A percentile compares a stretch with the other conserved stretches of the same genome.
Conservation (phyloP, 2,329 filamentous ascomycete genomes). For the Myriosclerotinia duriaeana region DNA sequence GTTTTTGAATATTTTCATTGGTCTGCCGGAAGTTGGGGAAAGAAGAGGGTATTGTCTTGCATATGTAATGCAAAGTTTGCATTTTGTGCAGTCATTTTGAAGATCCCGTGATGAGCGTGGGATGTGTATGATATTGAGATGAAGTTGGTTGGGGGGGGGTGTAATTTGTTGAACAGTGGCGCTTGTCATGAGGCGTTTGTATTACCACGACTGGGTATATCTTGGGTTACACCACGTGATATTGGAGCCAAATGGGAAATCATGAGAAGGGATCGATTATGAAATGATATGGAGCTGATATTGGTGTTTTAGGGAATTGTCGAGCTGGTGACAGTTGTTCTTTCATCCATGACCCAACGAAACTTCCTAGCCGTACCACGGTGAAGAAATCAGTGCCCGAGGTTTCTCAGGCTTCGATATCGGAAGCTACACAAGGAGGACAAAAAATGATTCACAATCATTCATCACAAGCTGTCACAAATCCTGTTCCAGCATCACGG, state of each 20-base stretch:
- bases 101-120: slow-evolving; percentile 34
- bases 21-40: slow-evolving; percentile 23
- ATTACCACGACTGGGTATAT: slow-evolving; percentile 19
- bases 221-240: slow-evolving; percentile 36
- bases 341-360: slow-evolving; percentile 48
- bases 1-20: slow-evolving; percentile 38
- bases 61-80: slow-evolving; percentile 30
- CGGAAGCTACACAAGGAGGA: slow-evolving; percentile 19
- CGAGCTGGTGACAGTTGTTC: slow-evolving; percentile 52
- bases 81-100: slow-evolving; percentile 36
- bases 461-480: slow-evolving; percentile 39
- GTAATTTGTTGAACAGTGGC: slow-evolving; percentile 19
- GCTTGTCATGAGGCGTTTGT: slow-evolving; percentile 29
- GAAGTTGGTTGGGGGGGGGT: slow-evolving; percentile 6
- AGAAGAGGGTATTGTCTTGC: slow-evolving; percentile 26
- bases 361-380: slow-evolving; percentile 28
- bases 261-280: slow-evolving; percentile 26
- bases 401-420: slow-evolving; percentile 24
- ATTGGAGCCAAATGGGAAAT: slow-evolving; percentile 26
- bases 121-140: slow-evolving; percentile 22
- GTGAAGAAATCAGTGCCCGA: slow-evolving; percentile 27
- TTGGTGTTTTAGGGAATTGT: slow-evolving; percentile 46
- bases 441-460: slow-evolving; percentile 34
- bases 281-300: slow-evolving; percentile 33
- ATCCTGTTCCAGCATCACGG: slow-evolving; percentile 44